Evolutionary conservation across 2,329 filamentous ascomycete species (phyloP).

Genomic region (Chrysoporthe deuterocubensis): DNA sequence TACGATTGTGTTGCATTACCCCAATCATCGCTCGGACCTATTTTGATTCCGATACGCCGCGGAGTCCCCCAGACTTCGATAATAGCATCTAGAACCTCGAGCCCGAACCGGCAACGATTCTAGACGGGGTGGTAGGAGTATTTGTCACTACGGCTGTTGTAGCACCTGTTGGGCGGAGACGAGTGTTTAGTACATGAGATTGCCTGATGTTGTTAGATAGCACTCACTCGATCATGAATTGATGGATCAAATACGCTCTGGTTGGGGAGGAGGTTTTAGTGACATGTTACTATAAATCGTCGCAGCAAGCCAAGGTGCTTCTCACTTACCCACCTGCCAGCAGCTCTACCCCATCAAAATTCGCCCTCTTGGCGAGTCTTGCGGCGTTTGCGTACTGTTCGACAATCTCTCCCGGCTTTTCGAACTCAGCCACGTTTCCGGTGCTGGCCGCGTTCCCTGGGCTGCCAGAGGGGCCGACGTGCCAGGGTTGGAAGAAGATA

Average conservation of each 20-base stretch:
- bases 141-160: slow-evolving; percentile 53
- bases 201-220: not conserved
- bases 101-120: slow-evolving; percentile 51
- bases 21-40: slow-evolving; percentile 53
- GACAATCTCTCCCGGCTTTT: slow-evolving; percentile 23
- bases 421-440: slow-evolving; percentile 13
- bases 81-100: slow-evolving; percentile 49
- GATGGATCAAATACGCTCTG: slow-evolving; percentile 23
- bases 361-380: slow-evolving; percentile 38
- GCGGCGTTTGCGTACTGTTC: slow-evolving; percentile 29
- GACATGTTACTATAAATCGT: not conserved
- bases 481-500: slow-evolving; percentile 60
- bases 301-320: not conserved
- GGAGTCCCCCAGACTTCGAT: not conserved
- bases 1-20: slow-evolving; percentile 46
- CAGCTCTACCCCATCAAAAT: slow-evolving; percentile 53
- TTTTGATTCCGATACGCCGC: slow-evolving; percentile 48
- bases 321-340: slow-evolving; percentile 21
- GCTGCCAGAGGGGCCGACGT: slow-evolving; percentile 30
- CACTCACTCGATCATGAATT: slow-evolving; percentile 23
- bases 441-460: slow-evolving; percentile 18
- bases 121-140: slow-evolving; percentile 53
- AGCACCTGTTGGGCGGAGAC: slow-evolving; percentile 31
- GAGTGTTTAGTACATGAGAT: not conserved
- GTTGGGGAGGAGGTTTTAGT: not conserved